Conservation (phyloP, 345 rosid species). For the Ricinus communis region DNA sequence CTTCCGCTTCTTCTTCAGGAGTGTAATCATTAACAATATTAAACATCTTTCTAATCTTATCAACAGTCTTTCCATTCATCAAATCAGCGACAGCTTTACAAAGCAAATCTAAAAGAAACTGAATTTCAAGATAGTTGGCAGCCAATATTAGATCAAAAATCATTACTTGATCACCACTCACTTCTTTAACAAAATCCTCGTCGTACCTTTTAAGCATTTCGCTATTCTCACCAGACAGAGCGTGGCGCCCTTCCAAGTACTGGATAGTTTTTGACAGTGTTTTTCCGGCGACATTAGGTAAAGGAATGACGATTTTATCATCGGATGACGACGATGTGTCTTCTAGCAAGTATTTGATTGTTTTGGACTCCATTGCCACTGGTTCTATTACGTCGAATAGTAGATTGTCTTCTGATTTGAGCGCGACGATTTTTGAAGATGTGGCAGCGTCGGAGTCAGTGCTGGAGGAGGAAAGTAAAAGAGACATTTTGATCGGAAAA, state of each 20-base stretch:
- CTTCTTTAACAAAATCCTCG: background rate
- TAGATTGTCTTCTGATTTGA: background rate
- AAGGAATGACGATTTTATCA: background rate
- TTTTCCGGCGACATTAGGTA: background rate
- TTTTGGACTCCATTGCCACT: background rate
- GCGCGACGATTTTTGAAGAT: background rate
- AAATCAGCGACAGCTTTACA: background rate
- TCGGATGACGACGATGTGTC: background rate
- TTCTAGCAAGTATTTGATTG: conserved; percentile 10
- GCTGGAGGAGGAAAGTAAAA: no score
- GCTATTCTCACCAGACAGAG: background rate
- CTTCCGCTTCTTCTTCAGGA: conserved; percentile 10
- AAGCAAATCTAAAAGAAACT: conserved; percentile 1
- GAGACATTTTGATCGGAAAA: no score
- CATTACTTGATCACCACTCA: background rate
- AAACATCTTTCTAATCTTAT: background rate
- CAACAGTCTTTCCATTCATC: conserved; percentile 8
- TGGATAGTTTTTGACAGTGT: background rate
- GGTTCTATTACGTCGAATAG: background rate
- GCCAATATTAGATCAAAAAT: background rate
- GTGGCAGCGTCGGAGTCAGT: background rate
- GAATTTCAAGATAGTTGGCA: conserved; percentile 1
- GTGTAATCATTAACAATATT: conserved; percentile 7
- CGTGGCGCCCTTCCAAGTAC: background rate
- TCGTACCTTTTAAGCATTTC: background rate